Evolutionary conservation across 2,329 filamentous ascomycete genomes (phyloP), one percentile per base, ranked within the genome.

Genomic region (Microcyclospora tardicrescens): DNA sequence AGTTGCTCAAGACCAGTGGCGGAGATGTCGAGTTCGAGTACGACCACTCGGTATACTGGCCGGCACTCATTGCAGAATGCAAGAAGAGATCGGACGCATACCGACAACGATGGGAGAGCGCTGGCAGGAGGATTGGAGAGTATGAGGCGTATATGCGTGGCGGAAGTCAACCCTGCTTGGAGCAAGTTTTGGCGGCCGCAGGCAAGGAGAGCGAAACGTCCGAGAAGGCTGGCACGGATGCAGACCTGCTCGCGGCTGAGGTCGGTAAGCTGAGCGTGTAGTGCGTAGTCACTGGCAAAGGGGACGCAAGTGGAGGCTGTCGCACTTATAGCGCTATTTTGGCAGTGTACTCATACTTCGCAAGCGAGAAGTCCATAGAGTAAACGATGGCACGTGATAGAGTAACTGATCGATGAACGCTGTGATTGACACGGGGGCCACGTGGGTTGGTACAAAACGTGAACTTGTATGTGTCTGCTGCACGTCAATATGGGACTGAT

Each of bases 1-100:
- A 96, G 59, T 74, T 98, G 38, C 82, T 85, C 79, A 80, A 77
- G 52, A 71, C 78, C 41, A 78, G 82, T 53, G 78, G 79, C 35
- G 89, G 91, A 41, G 73, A 84, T 36, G 73, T 93, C 44, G 74
- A 87, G 43, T 96, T 98, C 58, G 79, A 85, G 53, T 98, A 98
- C 60, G 83, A 94, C 54, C 91, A 98, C 63, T 65, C 71, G 1
- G 61, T 69, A 12, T 98, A 95, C 69, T 98, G 91, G 91, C 84
- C 87, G 0, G 81, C 84, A 1, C 69, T 98, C 43, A 76, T 77
- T 52, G 71, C 76, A 52, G 61, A 93, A 52, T 82, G 80, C 47
- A 71, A 73, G 13, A 69, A 79, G 58, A 76, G 74, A 48, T 73
- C 76, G 35, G 72, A 72, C 16, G 73, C 73, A 45, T 75, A 76